Base-by-base conservation (phyloP, 2,329 filamentous ascomycete species). In the Colletotrichum sp. region DNA sequence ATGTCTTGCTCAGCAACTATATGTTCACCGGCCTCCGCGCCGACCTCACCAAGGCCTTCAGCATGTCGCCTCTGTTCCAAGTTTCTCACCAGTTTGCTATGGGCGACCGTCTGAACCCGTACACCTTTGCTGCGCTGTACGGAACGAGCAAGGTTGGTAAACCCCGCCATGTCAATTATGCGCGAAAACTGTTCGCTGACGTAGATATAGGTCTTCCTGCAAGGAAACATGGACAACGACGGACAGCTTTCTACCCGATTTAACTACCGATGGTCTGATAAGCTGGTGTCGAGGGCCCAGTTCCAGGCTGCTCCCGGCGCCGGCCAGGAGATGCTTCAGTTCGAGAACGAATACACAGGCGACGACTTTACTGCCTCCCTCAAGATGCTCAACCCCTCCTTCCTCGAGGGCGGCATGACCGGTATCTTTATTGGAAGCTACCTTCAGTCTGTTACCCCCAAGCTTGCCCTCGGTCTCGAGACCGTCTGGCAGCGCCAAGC, bases 351-450 rank as follows among this genome's bases (percentile, higher is more conserved):
- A 87, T 98, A 98, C 87, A 94, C 92, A 26, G 97, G 97, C 83
- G 89, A 92, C 81, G 97, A 99, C 86, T 99, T 99, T 87, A 96
- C 94, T 59, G 95, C 96, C 28, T 96, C 95, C 56, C 83, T 99
- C 80, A 99, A 98, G 89, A 93, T 95, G 82, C 91, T 98, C 83
- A 98, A 98, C 89, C 97, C 97, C n/a, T 98, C 96, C 7, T 89
- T 94, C 79, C 91, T 99, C 69, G 96, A 98, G 83, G 96, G 97
- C 74, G 95, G 96, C 71, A 86, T 98, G 67, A 99, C 96, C 30
- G 97, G 97, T 81, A 98, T 98, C 86, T 95, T 95, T 84, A 96
- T 99, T 81, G 96, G 95, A 80, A 97, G 94, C 88, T 98, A 98
- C 87, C 91, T 99, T 75, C 97, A 99, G 86, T 95, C 96, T 66